phyloP scores from a whole-genome alignment of 768 basidiomycete genomes.

The Pholiota molesta region DNA sequence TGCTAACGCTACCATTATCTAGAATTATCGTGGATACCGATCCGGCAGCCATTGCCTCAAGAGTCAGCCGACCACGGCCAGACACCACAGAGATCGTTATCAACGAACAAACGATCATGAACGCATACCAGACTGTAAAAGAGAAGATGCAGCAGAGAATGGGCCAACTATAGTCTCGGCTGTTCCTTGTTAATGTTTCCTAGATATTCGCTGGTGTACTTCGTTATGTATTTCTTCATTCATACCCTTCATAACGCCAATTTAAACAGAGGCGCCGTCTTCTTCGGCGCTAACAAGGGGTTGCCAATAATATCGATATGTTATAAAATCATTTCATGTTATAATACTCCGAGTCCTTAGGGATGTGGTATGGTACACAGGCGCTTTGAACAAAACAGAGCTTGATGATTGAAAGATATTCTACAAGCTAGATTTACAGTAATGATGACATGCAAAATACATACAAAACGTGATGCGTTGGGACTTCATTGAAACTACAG shows the following conservation, averaged over 20 bases:
- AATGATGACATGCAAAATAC: conserved; percentile 1
- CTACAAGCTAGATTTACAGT: not conserved
- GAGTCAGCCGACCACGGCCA: conserved; percentile 90
- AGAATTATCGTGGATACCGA: conserved; percentile 98
- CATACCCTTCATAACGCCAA: conserved; percentile 15
- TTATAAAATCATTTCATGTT: too few relatives aligned
- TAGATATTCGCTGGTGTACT: conserved; percentile 8
- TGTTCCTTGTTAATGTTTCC: not conserved
- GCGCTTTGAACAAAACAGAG: not conserved
- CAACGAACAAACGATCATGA: conserved; percentile 97
- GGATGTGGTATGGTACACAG: not conserved
- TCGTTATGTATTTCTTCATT: conserved; percentile 3
- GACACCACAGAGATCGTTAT: conserved; percentile 97
- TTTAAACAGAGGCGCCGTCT: not conserved
- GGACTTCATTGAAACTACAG: not conserved
- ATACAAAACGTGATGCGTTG: not conserved
- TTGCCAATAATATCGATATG: too few relatives aligned
- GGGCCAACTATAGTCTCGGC: conserved; percentile 59
- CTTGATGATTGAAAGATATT: not conserved
- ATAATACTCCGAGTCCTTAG: not conserved
- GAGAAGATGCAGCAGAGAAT: conserved; percentile 86
- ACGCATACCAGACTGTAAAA: conserved; percentile 87
- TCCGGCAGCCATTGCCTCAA: conserved; percentile 90
- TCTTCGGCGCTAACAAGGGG: too few relatives aligned
- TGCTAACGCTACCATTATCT: conserved; percentile 7